Conservation (phyloP, 2,329 filamentous ascomycete genomes). For the Fusarium sacchari region DNA sequence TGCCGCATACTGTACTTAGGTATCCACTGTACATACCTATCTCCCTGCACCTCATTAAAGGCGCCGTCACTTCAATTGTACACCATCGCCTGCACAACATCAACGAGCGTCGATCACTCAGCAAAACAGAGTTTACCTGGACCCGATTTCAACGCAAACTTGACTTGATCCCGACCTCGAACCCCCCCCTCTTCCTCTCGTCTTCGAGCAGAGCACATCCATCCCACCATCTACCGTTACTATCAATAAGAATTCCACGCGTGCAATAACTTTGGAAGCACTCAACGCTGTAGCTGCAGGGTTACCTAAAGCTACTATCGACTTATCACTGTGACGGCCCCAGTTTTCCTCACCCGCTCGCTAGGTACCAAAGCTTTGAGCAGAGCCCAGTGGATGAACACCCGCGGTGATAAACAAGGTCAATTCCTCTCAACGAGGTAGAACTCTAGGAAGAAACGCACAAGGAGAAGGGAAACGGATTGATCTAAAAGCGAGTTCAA, state of each 20-base stretch:
- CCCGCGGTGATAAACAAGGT: conserved; percentile 11
- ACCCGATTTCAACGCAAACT: conserved; percentile 15
- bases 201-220: background rate
- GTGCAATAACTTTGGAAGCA: conserved; percentile 4
- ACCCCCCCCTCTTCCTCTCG: background rate
- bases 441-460: background rate
- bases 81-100: background rate
- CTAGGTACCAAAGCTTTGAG: conserved; percentile 15
- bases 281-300: conserved; percentile 30
- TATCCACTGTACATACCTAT: too few species aligned
- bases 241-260: conserved; percentile 6
- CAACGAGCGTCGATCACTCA: background rate
- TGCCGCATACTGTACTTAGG: background rate
- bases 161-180: conserved; percentile 4
- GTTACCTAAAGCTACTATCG: conserved; percentile 26
- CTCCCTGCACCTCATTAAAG: background rate
- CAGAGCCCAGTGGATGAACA: conserved; percentile 6
- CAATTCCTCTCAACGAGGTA: background rate
- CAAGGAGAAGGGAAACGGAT: background rate
- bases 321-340: conserved; percentile 19
- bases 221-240: background rate
- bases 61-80: background rate
- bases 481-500: background rate
- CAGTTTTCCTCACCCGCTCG: conserved; percentile 18
- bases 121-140: conserved; percentile 19